These are phyloP conservation scores for Setaria italica DNA, from an alignment of 202 grass and related monocot species.

Conservation along the genomic window DNA sequence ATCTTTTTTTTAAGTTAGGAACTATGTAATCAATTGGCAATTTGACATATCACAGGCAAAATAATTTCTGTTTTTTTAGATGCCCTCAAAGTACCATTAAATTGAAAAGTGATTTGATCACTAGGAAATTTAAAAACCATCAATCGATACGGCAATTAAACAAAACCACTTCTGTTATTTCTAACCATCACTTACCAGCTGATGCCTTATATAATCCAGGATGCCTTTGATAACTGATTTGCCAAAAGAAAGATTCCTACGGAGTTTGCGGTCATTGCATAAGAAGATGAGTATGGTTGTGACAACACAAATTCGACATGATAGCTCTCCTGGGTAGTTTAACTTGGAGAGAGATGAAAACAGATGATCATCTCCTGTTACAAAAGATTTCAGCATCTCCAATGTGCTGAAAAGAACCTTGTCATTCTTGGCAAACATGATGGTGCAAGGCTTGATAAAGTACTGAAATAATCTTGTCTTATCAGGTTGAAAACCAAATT, in stretches of 20 bases:
- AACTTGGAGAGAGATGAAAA: constrained; percentile 48
- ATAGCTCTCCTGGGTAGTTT: constrained; percentile 48
- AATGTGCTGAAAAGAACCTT: constrained; percentile 60
- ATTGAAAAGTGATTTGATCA: neutral
- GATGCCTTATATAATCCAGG: constrained; percentile 53
- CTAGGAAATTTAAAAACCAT: constrained; percentile 26
- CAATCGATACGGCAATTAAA: constrained; percentile 29
- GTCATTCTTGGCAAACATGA: constrained; percentile 64
- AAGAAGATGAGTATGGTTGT: constrained; percentile 60
- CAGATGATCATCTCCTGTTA: constrained; percentile 43
- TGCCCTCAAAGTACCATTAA: constrained; percentile 23
- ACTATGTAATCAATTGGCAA: neutral
- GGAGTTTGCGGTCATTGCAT: constrained; percentile 62
- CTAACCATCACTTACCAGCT: constrained; percentile 52
- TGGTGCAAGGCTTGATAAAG: constrained; percentile 60
- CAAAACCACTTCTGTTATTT: constrained; percentile 22
- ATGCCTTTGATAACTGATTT: constrained; percentile 60
- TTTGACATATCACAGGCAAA: neutral
- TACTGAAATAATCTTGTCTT: constrained; percentile 57
- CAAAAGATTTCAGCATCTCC: constrained; percentile 63
- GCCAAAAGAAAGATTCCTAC: constrained; percentile 58
- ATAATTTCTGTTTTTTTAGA: neutral
- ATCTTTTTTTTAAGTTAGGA: neutral
- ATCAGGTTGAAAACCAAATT: constrained; percentile 52
- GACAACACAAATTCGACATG: constrained; percentile 53